phyloP scores from a whole-genome alignment of 164 flowering plant genomes.

The Dillenia suffruticosa region DNA sequence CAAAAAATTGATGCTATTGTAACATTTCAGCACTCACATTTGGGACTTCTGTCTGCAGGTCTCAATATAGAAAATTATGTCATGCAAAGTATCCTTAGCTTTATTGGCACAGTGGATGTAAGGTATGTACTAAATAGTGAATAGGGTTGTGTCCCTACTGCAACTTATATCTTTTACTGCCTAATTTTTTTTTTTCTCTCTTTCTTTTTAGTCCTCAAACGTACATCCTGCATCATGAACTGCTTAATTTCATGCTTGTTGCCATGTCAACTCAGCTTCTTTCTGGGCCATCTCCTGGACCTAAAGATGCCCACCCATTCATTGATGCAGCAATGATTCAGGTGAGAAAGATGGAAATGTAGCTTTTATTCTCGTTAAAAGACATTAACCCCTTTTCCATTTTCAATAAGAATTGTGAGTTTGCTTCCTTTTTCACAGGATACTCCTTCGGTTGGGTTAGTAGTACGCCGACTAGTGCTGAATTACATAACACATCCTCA shows the following conservation, averaged over 20 bases:
- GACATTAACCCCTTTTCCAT: too few relatives aligned
- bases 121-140: slow-evolving; percentile 44
- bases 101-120: slow-evolving; percentile 66
- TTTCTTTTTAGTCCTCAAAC: slow-evolving; percentile 51
- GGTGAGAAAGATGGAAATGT: slow-evolving; percentile 34
- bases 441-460: slow-evolving; percentile 50
- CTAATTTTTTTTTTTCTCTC: slow-evolving; percentile 17
- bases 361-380: neutral
- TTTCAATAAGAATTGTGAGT: too few relatives aligned
- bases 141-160: slow-evolving; percentile 1
- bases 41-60: slow-evolving; percentile 38
- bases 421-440: slow-evolving; percentile 45
- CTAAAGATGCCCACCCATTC: slow-evolving; percentile 80
- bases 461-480: slow-evolving; percentile 60
- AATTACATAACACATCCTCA: slow-evolving; percentile 61
- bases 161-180: neutral
- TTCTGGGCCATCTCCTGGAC: slow-evolving; percentile 85
- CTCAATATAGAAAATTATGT: slow-evolving; percentile 53
- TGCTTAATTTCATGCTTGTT: slow-evolving; percentile 82
- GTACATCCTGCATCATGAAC: slow-evolving; percentile 75
- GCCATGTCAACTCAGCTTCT: slow-evolving; percentile 96
- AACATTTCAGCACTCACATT: slow-evolving; percentile 1
- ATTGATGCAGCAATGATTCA: slow-evolving; percentile 82
- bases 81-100: slow-evolving; percentile 63
- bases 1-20: too few relatives aligned